A percentile compares a stretch with the other conserved stretches of the same genome.
Evolutionary conservation across 352 stramenopile genomes (phyloP).

Genomic region (Phytophthora rubi): DNA sequence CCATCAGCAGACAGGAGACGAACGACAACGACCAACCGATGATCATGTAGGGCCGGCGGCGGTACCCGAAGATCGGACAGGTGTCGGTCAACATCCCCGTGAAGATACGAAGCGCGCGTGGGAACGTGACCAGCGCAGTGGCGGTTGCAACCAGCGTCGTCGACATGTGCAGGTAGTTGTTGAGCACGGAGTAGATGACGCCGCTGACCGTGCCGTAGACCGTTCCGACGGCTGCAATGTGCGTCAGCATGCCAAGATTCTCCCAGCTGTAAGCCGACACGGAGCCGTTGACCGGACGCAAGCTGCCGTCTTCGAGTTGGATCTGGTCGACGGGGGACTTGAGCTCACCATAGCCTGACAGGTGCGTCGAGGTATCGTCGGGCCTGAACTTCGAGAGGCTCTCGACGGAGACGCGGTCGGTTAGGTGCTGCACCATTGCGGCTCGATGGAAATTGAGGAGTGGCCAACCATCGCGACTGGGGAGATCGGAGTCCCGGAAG

Average conservation of each 20-base stretch:
- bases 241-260: slow-evolving; percentile 46
- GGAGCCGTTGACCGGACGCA: slow-evolving; percentile 14
- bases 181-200: slow-evolving; percentile 51
- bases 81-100: slow-evolving; percentile 71
- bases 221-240: slow-evolving; percentile 39
- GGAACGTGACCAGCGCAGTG: slow-evolving; percentile 43
- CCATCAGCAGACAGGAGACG: slow-evolving; percentile 41
- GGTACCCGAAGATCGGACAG: slow-evolving; percentile 72
- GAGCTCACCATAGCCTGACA: slow-evolving; percentile 5
- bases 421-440: slow-evolving; percentile 19
- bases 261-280: slow-evolving; percentile 19
- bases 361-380: neutral
- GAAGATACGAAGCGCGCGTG: slow-evolving; percentile 48
- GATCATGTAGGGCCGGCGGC: slow-evolving; percentile 75
- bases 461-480: slow-evolving; percentile 1
- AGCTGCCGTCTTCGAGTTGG: slow-evolving; percentile 10
- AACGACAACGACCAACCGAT: slow-evolving; percentile 49
- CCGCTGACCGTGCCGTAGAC: slow-evolving; percentile 36
- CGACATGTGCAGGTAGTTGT: slow-evolving; percentile 56
- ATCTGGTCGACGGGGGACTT: slow-evolving; percentile 8
- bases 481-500: neutral
- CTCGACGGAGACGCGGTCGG: slow-evolving; percentile 15
- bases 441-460: slow-evolving; percentile 12
- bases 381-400: slow-evolving; percentile 9
- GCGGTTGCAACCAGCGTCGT: slow-evolving; percentile 46